Percentiles rank a stretch among this genome's conserved stretches.
These are phyloP conservation scores for Podaxis sp. DNA, from an alignment of 768 basidiomycete species.

Conservation along the genomic window DNA sequence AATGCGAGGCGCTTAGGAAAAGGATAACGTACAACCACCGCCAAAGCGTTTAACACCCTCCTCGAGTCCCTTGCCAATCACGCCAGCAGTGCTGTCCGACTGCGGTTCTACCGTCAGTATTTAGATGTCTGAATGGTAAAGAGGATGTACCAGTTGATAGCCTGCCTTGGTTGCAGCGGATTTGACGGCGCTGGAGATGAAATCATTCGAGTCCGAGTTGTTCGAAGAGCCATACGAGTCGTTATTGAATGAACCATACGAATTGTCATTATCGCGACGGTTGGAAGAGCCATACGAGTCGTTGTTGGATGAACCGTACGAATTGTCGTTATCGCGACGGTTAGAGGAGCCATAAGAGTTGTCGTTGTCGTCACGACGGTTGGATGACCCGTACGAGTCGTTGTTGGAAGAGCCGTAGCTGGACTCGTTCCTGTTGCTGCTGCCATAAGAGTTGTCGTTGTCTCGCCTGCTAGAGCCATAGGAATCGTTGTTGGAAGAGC, in stretches of 20 bases:
- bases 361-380: conserved; percentile 19
- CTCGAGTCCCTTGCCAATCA: conserved; percentile 35
- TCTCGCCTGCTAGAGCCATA: conserved; percentile 17
- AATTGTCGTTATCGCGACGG: conserved; percentile 6
- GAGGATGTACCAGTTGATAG: conserved; percentile 10
- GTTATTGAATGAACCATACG: neutral
- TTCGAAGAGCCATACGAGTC: conserved; percentile 19
- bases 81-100: conserved; percentile 35
- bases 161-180: conserved; percentile 13
- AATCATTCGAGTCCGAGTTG: conserved; percentile 15
- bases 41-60: conserved; percentile 37
- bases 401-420: conserved; percentile 15
- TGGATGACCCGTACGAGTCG: conserved; percentile 17
- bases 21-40: conserved; percentile 23
- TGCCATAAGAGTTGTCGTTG: conserved; percentile 23
- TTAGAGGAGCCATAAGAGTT: conserved; percentile 22
- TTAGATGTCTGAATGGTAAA: neutral
- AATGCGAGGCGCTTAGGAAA: neutral
- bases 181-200: conserved; percentile 7
- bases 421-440: conserved; percentile 19
- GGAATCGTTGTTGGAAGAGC: conserved; percentile 23
- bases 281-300: conserved; percentile 19
- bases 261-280: neutral
- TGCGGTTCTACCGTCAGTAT: conserved; percentile 16
- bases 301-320: conserved; percentile 25